Evolutionary conservation across 2,329 filamentous ascomycete genomes (phyloP).

Genomic region (Scedosporium aurantiacum): DNA sequence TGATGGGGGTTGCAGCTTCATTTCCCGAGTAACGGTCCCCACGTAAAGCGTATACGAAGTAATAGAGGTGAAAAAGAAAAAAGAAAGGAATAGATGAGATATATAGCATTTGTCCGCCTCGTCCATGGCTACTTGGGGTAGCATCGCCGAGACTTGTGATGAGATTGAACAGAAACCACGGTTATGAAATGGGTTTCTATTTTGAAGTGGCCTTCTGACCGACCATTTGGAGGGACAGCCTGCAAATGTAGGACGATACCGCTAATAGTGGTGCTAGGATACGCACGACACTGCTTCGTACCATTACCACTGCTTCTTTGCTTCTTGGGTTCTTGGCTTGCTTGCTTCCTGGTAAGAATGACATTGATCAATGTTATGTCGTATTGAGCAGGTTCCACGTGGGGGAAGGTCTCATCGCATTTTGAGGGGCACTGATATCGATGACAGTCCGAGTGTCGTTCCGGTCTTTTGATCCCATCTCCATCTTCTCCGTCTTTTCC

Average conservation of each 20-base stretch:
- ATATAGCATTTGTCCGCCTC: not conserved
- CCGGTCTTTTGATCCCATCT: not conserved
- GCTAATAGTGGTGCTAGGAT: not conserved
- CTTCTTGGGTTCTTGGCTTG: no score
- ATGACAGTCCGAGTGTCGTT: no score
- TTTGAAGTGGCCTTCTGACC: not conserved
- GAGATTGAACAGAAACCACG: not conserved
- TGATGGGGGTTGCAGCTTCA: not conserved
- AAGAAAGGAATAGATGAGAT: not conserved
- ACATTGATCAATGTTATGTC: not conserved
- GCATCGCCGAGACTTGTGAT: not conserved
- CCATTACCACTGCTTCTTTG: no score
- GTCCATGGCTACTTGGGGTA: not conserved
- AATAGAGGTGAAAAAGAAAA: not conserved
- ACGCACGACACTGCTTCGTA: not conserved
- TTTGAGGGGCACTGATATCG: not conserved
- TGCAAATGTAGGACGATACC: not conserved
- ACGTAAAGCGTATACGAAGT: not conserved
- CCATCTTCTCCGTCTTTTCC: not conserved
- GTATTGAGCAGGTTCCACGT: not conserved
- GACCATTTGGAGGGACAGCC: not conserved
- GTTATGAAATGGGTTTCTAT: not conserved
- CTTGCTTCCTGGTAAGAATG: not conserved
- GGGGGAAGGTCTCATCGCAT: not conserved
- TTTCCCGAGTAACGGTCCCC: not conserved